These are phyloP conservation scores for Digitaria exilis DNA, from an alignment of 202 grass and related monocot genomes.

Conservation along the genomic window DNA sequence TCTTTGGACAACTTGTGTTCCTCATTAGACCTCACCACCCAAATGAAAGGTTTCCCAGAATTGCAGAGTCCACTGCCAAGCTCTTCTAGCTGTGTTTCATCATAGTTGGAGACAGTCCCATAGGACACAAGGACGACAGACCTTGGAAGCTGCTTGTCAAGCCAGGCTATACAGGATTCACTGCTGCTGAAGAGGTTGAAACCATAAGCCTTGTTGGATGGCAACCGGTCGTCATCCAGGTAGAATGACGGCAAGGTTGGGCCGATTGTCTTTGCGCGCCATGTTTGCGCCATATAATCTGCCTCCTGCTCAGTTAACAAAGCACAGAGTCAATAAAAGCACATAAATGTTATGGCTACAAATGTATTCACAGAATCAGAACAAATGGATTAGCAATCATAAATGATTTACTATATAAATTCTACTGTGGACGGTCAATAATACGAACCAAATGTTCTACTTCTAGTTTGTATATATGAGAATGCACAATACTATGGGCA, in stretches of 20 bases:
- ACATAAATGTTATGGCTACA: background rate
- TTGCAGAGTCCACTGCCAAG: slow-evolving; percentile 43
- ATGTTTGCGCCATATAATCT: slow-evolving; percentile 38
- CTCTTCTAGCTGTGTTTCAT: slow-evolving; percentile 31
- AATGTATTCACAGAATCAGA: background rate
- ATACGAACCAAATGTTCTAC: no score
- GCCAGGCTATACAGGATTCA: slow-evolving; percentile 37
- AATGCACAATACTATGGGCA: background rate
- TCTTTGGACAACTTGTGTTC: slow-evolving; percentile 2
- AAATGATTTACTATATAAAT: background rate
- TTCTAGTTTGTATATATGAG: background rate
- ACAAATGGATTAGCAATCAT: background rate
- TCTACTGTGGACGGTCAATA: no score
- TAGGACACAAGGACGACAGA: slow-evolving; percentile 59
- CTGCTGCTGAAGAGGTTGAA: slow-evolving; percentile 28
- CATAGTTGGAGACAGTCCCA: slow-evolving; percentile 44
- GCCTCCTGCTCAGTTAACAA: slow-evolving; percentile 18
- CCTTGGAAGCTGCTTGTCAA: slow-evolving; percentile 15
- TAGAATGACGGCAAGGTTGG: slow-evolving; percentile 33
- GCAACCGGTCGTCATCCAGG: slow-evolving; percentile 30
- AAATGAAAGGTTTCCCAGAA: slow-evolving; percentile 47
- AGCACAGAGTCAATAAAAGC: background rate
- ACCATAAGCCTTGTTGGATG: slow-evolving; percentile 13
- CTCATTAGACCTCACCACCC: slow-evolving; percentile 51
- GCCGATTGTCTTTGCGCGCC: slow-evolving; percentile 42